Evolutionary conservation across 2,329 filamentous ascomycete genomes (phyloP), one percentile per base, ranked within the genome.

Genomic region (Cytospora schulzeri): DNA sequence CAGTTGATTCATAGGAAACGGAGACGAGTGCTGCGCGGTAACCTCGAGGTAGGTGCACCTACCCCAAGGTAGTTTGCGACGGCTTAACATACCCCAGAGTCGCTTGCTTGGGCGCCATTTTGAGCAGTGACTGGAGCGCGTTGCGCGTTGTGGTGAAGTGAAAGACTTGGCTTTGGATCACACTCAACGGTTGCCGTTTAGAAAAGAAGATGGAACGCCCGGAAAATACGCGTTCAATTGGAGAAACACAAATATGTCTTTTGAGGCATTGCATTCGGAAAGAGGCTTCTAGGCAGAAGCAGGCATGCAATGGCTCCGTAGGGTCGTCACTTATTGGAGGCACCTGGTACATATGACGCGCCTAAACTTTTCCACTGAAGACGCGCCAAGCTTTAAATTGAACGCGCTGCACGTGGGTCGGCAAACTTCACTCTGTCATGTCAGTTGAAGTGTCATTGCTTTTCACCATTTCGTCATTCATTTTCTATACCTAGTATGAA

Each of bases 51-150:
- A 45, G n/a, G 33, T 51, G 28, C 60, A 78, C 80, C 78, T 86
- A 93, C 91, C 88, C 85, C 76, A 94, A 79, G 71, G 88, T 92
- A 74, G 84, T 86, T 81, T 94, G 91, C 69, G 83, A 83, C 72
- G 88, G 80, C 78, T 86, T 89, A 68, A 94, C 92, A 80, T 95
- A 96, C 93, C 91, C 91, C 76, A 96, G 80, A 67, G 91, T 96
- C 72, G 91, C 88, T 79, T 96, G 92, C 75, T 91, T 93, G 52
- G 79, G 79, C 70, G 81, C 79, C 79, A 82, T 82, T 52, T 52
- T 62, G 69, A 70, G 62, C 60, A 65, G 60, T 29, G 60, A 54
- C 51, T 66, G 54, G 56, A 65, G 70, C 60, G 58, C 38, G 7
- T 66, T 59, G 60, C 66, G 58, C 63, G 65, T 68, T 64, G 67